A percentile compares a stretch with the other conserved stretches of the same genome.
Evolutionary conservation across 176 grass and related monocot genomes (phyloP).

Genomic region (Bonia amplexicaulis): DNA sequence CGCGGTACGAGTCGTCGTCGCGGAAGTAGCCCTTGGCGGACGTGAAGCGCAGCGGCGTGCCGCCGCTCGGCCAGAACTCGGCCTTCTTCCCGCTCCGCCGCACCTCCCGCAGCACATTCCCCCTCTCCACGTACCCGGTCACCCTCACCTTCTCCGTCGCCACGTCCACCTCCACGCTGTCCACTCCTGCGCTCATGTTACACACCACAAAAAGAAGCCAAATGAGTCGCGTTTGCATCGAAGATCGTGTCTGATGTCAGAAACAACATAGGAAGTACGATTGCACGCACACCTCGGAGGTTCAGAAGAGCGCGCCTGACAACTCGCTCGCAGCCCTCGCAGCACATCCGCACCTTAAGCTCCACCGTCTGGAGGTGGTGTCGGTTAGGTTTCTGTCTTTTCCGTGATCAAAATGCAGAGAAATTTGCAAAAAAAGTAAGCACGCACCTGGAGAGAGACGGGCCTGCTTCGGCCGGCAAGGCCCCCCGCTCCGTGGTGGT

Average conservation of each 20-base stretch:
- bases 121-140: conserved; percentile 69
- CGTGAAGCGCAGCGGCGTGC: conserved; percentile 45
- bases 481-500: background rate
- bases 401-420: background rate
- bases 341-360: conserved; percentile 82
- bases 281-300: conserved; percentile 44
- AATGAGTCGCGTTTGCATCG: too few relatives aligned
- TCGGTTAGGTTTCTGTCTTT: background rate
- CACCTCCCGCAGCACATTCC: conserved; percentile 56
- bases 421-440: background rate
- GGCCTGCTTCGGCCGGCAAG: background rate
- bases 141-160: conserved; percentile 72
- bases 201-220: too few relatives aligned
- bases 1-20: conserved; percentile 44
- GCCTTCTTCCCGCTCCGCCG: conserved; percentile 81
- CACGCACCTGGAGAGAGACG: conserved; percentile 35
- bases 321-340: conserved; percentile 60
- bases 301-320: conserved; percentile 54
- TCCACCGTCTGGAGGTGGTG: conserved; percentile 45
- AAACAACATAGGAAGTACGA: background rate
- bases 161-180: conserved; percentile 65
- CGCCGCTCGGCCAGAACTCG: conserved; percentile 65
- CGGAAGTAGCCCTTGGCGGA: conserved; percentile 53
- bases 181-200: conserved; percentile 34
- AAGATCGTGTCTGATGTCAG: too few relatives aligned